These are phyloP conservation scores for Dissophora globulifera DNA, from an alignment of 192 early-diverging fungal species.

Conservation along the genomic window DNA sequence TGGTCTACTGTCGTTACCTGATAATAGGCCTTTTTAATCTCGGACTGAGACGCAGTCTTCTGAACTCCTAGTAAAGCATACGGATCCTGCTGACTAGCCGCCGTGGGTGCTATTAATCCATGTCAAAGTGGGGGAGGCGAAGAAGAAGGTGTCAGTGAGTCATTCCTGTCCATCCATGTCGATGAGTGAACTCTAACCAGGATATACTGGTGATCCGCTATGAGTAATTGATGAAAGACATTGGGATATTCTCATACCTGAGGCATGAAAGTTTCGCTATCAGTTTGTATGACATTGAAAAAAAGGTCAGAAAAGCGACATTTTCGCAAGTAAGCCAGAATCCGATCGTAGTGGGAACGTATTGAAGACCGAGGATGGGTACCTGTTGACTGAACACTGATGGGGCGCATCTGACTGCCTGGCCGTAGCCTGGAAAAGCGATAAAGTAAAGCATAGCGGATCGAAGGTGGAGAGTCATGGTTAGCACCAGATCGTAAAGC, in stretches of 20 bases:
- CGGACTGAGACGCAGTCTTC: conserved; percentile 78
- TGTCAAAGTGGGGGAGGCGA: too few relatives aligned
- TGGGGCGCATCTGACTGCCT: conserved; percentile 40
- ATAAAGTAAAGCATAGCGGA: not conserved
- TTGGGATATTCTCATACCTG: conserved; percentile 17
- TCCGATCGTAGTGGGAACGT: too few relatives aligned
- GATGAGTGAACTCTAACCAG: too few relatives aligned
- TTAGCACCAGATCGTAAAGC: too few relatives aligned
- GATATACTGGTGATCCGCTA: not conserved
- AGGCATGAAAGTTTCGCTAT: conserved; percentile 49
- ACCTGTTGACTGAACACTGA: conserved; percentile 48
- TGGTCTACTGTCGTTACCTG: too few relatives aligned
- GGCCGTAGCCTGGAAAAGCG: conserved; percentile 22
- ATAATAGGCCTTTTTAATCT: conserved; percentile 99
- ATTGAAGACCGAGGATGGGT: not conserved
- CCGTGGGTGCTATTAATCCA: conserved; percentile 30
- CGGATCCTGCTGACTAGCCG: conserved; percentile 69
- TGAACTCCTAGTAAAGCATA: conserved; percentile 89
- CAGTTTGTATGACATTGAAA: not conserved
- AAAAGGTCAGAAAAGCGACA: too few relatives aligned
- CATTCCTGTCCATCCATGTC: too few relatives aligned
- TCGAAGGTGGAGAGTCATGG: not conserved
- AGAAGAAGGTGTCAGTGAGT: too few relatives aligned
- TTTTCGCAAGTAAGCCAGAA: too few relatives aligned
- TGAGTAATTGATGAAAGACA: not conserved